A percentile compares a stretch with the other conserved stretches of the same genome.
phyloP scores from a whole-genome alignment of 2,329 filamentous ascomycete species.

The Epichloe scottii region DNA sequence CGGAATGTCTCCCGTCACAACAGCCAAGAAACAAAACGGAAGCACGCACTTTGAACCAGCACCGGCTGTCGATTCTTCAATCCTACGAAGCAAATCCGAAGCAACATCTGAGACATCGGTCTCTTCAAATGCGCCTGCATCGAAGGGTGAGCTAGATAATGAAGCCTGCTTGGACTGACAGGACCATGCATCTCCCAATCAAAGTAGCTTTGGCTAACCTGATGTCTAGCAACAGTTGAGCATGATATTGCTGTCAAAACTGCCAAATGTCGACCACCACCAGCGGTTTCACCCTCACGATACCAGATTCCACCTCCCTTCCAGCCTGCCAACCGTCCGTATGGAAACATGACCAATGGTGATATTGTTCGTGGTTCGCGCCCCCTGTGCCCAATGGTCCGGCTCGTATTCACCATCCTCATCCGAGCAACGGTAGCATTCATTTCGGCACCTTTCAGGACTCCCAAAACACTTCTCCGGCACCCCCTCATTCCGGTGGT shows the following conservation, averaged over 20 bases:
- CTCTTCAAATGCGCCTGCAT: not conserved
- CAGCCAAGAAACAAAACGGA: not conserved
- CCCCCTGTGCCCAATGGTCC: slow-evolving; percentile 22
- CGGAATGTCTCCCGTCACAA: not conserved
- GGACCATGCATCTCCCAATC: too few relatives aligned
- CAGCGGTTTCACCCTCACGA: slow-evolving; percentile 20
- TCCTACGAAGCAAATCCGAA: slow-evolving; percentile 1
- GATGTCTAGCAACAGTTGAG: slow-evolving; percentile 7
- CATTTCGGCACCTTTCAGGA: slow-evolving; percentile 42
- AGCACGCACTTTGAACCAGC: not conserved
- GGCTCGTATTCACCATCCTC: slow-evolving; percentile 34
- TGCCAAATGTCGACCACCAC: slow-evolving; percentile 16
- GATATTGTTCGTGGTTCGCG: slow-evolving; percentile 20
- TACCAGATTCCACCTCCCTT: slow-evolving; percentile 34
- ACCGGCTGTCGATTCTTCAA: not conserved
- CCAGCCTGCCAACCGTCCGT: slow-evolving; percentile 22
- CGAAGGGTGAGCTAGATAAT: slow-evolving; percentile 3
- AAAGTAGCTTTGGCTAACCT: slow-evolving; percentile 3
- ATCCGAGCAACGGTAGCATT: slow-evolving; percentile 41
- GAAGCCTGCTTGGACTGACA: too few relatives aligned
- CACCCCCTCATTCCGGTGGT: slow-evolving; percentile 33
- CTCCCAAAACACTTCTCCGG: slow-evolving; percentile 47
- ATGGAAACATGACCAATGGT: slow-evolving; percentile 19
- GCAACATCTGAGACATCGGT: slow-evolving; percentile 4
- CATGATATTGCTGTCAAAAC: slow-evolving; percentile 6